A percentile compares a stretch with the other conserved stretches of the same genome.
Conservation (phyloP, 2,329 filamentous ascomycete species). For the Salinomyces thailandicus region DNA sequence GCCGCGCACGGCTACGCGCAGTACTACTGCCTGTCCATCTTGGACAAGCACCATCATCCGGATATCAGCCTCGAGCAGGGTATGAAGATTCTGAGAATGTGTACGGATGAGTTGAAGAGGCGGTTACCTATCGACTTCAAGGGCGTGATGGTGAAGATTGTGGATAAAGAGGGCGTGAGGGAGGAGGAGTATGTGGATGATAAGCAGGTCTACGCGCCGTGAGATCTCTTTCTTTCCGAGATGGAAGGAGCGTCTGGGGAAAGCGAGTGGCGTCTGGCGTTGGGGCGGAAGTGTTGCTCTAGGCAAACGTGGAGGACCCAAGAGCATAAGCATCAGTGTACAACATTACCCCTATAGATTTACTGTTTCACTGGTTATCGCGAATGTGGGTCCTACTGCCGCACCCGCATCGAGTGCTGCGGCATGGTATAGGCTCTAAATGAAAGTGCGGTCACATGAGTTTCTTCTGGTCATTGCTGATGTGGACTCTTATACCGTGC, state of each 20-base stretch:
- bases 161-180: conserved; percentile 85
- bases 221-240: neutral
- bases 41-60: conserved; percentile 97
- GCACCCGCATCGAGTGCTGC: too few relatives aligned
- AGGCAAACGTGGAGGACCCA: too few relatives aligned
- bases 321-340: neutral
- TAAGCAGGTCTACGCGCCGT: conserved; percentile 24
- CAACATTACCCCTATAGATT: too few relatives aligned
- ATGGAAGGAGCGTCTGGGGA: neutral
- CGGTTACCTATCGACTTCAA: conserved; percentile 98
- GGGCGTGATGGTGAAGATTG: conserved; percentile 76
- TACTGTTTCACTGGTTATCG: too few relatives aligned
- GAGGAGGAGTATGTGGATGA: conserved; percentile 74
- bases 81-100: conserved; percentile 85
- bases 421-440: too few relatives aligned
- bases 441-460: too few relatives aligned
- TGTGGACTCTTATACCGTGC: too few relatives aligned
- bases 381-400: too few relatives aligned
- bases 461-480: too few relatives aligned
- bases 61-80: conserved; percentile 84
- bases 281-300: too few relatives aligned
- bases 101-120: conserved; percentile 93
- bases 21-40: conserved; percentile 96
- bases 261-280: neutral
- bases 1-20: conserved; percentile 97